A percentile compares a stretch with the other conserved stretches of the same genome.
Conservation (phyloP, 495 filamentous ascomycete genomes). For the Cercophora newfieldiana region DNA sequence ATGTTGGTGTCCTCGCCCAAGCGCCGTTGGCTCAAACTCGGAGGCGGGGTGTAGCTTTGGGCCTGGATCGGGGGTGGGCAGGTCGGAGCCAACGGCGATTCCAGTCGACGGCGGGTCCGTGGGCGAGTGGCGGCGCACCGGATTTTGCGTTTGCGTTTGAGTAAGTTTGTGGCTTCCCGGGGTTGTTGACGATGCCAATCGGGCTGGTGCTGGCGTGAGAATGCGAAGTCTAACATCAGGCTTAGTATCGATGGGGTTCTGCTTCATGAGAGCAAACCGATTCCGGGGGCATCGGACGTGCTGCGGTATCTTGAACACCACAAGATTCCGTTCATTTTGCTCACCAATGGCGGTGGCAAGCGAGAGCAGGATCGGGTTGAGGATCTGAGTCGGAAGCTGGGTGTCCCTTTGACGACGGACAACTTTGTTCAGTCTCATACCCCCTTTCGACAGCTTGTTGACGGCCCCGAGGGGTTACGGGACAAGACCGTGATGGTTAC, state of each 20-base stretch:
- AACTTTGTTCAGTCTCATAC: constrained; percentile 96
- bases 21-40: too few relatives aligned
- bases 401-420: constrained; percentile 70
- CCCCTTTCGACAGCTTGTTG: constrained; percentile 68
- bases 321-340: constrained; percentile 78
- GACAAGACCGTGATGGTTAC: constrained; percentile 78
- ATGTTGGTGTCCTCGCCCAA: too few relatives aligned
- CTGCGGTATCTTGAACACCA: constrained; percentile 70
- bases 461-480: constrained; percentile 31
- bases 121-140: constrained; percentile 20
- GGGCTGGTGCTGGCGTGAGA: background rate
- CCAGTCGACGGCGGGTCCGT: constrained; percentile 1
- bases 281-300: constrained; percentile 76
- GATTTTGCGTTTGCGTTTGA: constrained; percentile 43
- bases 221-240: constrained; percentile 2
- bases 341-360: constrained; percentile 93
- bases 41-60: background rate
- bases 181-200: background rate
- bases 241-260: constrained; percentile 92
- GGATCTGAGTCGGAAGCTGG: constrained; percentile 77
- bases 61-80: background rate
- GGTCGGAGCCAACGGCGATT: background rate
- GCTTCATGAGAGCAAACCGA: constrained; percentile 74
- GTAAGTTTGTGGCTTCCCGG: constrained; percentile 27
- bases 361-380: constrained; percentile 80